Conservation (phyloP, 495 filamentous ascomycete genomes). For the Xylaria bambusicola region DNA sequence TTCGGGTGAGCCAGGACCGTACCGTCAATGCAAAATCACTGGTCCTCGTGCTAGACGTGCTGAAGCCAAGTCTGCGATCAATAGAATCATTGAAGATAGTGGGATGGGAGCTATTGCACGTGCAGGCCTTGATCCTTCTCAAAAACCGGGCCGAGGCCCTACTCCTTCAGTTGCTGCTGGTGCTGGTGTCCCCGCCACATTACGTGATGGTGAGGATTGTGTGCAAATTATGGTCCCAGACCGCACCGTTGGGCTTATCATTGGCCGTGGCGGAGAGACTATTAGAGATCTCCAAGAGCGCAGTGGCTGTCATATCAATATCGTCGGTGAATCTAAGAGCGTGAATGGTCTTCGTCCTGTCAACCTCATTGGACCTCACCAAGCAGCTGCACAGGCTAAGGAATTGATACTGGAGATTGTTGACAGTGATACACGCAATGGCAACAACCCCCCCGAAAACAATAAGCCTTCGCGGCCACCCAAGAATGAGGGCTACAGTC, state of each 20-base stretch:
- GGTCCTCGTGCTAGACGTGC: conserved; percentile 65
- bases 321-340: conserved; percentile 82
- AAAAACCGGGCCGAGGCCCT: conserved; percentile 25
- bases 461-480: conserved; percentile 29
- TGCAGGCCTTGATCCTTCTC: conserved; percentile 36
- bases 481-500: conserved; percentile 28
- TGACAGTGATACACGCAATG: conserved; percentile 74
- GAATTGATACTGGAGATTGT: conserved; percentile 85
- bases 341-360: conserved; percentile 80
- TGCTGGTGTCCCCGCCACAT: conserved; percentile 42
- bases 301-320: conserved; percentile 85
- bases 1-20: conserved; percentile 62
- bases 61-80: conserved; percentile 72
- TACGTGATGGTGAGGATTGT: conserved; percentile 71
- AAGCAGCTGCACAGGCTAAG: conserved; percentile 68
- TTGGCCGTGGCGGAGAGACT: conserved; percentile 81
- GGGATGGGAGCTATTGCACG: conserved; percentile 59
- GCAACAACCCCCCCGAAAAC: conserved; percentile 29
- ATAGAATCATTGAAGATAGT: conserved; percentile 80
- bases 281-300: conserved; percentile 88
- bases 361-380: conserved; percentile 73
- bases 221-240: conserved; percentile 90
- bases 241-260: conserved; percentile 81
- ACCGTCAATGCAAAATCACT: conserved; percentile 75
- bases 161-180: conserved; percentile 27